Evolutionary conservation across 2,329 filamentous ascomycete species (phyloP), one percentile per base, ranked within the genome.

Genomic region (Scedosporium dehoogii): DNA sequence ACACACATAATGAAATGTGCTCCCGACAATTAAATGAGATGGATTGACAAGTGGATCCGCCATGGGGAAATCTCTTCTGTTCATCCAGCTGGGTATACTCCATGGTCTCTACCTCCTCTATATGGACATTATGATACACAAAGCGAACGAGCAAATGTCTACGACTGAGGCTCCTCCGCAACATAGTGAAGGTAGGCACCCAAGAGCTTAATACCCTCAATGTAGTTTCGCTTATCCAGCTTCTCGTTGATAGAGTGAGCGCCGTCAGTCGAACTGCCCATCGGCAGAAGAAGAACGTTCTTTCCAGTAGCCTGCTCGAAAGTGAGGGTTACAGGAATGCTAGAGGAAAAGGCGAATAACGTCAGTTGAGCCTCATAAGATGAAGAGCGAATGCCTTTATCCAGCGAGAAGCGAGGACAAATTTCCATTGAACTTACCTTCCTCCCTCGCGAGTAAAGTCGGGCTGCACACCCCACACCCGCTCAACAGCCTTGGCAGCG

Each of bases 161-260:
- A 78, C 42, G 60, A 62, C 65, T 73, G 86, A 46, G 90, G 86
- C 82, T 99, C 94, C 73, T 93, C 91, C 1, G 92, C 92, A 67
- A 96, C 92, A 69, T 97, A 97, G 78, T 97, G 93, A 72, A 99
- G 78, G 74, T 99, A 99, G 3, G 93, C 90, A 58, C 94, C 94
- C 63, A 99, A 78, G 66, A 99, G 78, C 85, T 99, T 99, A 70
- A 90, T 97, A 58, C 94, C 94, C 80, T 99, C 92, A 71, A 99
- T 96, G 75, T 99, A 99, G 78, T 99, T 99, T 72, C 85, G 86
- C 83, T 90, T 92, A 76, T 99, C 94, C 63, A 99, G 81, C 83
- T 96, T 97, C 85, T 97, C 94, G 75, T 99, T 99, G 77, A 97
- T 96, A 41, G 91, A 96, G 78, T 99, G 94, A 6, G 94, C 94